Evolutionary conservation across 257 asterid species (phyloP).

Genomic region (Nicotiana sylvestris): DNA sequence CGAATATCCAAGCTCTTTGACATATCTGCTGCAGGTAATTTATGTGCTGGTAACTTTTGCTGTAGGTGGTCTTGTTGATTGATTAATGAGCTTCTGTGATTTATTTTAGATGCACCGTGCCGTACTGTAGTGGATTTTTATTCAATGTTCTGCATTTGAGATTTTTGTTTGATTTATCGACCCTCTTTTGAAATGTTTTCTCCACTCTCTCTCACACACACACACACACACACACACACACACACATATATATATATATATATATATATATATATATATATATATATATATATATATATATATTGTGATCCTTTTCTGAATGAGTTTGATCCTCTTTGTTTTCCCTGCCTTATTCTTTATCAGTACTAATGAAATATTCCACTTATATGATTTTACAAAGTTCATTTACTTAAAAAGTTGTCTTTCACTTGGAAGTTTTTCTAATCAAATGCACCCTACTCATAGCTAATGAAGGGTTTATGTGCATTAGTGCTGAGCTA

Average conservation of each 20-base stretch:
- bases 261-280: no score
- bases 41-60: background rate
- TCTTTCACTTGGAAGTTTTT: background rate
- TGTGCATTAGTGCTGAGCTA: background rate
- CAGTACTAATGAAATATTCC: background rate
- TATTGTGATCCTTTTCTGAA: background rate
- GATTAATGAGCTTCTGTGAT: background rate
- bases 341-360: background rate
- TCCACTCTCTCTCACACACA: no score
- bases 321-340: background rate
- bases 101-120: background rate
- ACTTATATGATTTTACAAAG: background rate
- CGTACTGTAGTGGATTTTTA: background rate
- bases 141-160: slow-evolving; percentile 1
- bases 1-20: slow-evolving; percentile 62
- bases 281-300: no score
- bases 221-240: no score
- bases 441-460: background rate
- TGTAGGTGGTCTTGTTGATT: background rate
- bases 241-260: no score
- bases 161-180: slow-evolving; percentile 2
- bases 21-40: slow-evolving; percentile 68
- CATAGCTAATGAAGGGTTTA: slow-evolving; percentile 5
- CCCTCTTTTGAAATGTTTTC: background rate
- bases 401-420: background rate